These are phyloP conservation scores for Leishmania arabica DNA, from an alignment of 208 protist genomes.

Conservation along the genomic window DNA sequence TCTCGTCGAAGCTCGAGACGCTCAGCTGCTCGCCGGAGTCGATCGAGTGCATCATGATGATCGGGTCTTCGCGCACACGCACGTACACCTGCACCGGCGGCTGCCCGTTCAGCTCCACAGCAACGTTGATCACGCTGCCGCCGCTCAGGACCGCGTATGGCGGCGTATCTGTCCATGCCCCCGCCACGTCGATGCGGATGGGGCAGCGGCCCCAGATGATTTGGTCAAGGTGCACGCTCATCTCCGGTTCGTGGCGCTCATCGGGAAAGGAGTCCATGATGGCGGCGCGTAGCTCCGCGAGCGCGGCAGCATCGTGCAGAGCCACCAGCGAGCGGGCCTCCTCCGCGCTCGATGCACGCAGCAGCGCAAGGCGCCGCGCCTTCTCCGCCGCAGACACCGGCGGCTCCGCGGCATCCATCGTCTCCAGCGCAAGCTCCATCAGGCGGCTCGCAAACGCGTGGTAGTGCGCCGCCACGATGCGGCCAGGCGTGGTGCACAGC, in stretches of 20 bases:
- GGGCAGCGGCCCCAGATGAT: constrained; percentile 54
- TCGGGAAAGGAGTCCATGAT: constrained; percentile 23
- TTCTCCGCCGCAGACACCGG: neutral
- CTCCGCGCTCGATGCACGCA: constrained; percentile 7
- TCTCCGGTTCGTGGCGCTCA: constrained; percentile 23
- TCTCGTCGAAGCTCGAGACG: constrained; percentile 41
- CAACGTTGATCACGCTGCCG: constrained; percentile 66
- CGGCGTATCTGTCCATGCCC: constrained; percentile 75
- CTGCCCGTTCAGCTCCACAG: constrained; percentile 56
- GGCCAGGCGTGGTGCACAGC: constrained; percentile 16
- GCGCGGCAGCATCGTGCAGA: constrained; percentile 26
- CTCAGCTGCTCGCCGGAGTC: constrained; percentile 35
- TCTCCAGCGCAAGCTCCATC: constrained; percentile 22
- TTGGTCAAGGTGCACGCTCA: constrained; percentile 42
- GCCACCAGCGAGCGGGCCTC: constrained; percentile 7
- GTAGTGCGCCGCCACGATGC: constrained; percentile 29
- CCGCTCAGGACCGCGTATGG: constrained; percentile 53
- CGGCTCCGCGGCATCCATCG: constrained; percentile 4
- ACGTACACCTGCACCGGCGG: constrained; percentile 58
- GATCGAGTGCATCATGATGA: constrained; percentile 43
- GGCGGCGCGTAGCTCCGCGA: constrained; percentile 24
- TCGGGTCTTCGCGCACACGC: constrained; percentile 22
- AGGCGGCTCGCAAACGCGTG: constrained; percentile 32
- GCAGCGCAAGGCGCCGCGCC: constrained; percentile 13
- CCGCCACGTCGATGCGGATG: constrained; percentile 57